These are phyloP conservation scores for Solanum paucissectum DNA, from an alignment of 257 asterid species.

Conservation along the genomic window DNA sequence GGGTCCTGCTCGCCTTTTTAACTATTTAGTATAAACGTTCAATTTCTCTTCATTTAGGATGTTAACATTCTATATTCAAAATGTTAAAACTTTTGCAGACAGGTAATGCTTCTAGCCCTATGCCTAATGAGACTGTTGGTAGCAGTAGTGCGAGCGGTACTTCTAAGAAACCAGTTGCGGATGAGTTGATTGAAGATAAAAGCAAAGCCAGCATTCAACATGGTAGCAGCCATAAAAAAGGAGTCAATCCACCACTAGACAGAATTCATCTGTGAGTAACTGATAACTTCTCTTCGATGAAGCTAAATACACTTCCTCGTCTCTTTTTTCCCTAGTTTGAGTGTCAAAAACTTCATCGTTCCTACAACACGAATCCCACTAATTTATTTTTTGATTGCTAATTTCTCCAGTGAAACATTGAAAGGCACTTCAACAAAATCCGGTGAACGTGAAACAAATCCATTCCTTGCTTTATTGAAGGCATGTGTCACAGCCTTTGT, in stretches of 20 bases:
- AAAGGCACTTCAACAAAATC: conserved; percentile 29
- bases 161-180: conserved; percentile 8
- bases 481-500: conserved; percentile 42
- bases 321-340: neutral
- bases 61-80: neutral
- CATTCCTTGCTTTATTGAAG: conserved; percentile 40
- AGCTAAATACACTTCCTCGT: neutral
- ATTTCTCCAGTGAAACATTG: conserved; percentile 42
- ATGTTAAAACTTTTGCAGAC: neutral
- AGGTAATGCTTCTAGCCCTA: neutral
- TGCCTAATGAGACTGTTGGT: neutral
- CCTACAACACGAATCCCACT: neutral
- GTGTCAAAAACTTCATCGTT: neutral
- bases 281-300: neutral
- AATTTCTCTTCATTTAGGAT: neutral
- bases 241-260: conserved; percentile 28
- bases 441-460: conserved; percentile 24
- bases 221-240: conserved; percentile 15
- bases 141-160: neutral
- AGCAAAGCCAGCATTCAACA: conserved; percentile 11
- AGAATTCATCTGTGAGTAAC: conserved; percentile 53
- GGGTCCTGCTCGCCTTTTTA: neutral
- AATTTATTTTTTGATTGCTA: neutral
- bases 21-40: neutral
- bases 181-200: conserved; percentile 11